phyloP scores from a whole-genome alignment of 2,329 filamentous ascomycete genomes.

The Cladosporium velox region DNA sequence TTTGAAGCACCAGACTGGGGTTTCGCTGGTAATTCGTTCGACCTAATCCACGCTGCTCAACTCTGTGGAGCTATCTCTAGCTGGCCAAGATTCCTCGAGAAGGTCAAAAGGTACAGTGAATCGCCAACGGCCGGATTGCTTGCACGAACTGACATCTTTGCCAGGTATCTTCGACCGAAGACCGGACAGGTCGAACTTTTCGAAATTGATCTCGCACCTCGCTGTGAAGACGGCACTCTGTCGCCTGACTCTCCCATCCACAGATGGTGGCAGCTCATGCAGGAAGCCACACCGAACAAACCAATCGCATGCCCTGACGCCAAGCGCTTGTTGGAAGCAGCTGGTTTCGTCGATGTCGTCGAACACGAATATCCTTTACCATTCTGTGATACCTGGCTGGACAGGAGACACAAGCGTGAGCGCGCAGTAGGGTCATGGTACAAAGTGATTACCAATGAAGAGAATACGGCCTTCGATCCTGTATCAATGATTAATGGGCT shows the following conservation, averaged over 20 bases:
- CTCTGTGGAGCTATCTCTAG: conserved; percentile 74
- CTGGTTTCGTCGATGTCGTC: conserved; percentile 76
- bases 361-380: conserved; percentile 69
- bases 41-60: conserved; percentile 81
- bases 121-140: too few species aligned
- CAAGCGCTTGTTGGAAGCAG: conserved; percentile 61
- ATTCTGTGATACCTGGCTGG: conserved; percentile 60
- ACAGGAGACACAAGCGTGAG: conserved; percentile 65
- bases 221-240: conserved; percentile 66
- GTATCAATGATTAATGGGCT: conserved; percentile 30
- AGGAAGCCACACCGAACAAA: conserved; percentile 67
- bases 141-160: conserved; percentile 7
- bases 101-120: conserved; percentile 64
- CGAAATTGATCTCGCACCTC: conserved; percentile 81
- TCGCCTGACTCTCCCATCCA: conserved; percentile 58
- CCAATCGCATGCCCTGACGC: conserved; percentile 68
- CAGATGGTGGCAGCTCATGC: conserved; percentile 70
- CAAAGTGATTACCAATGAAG: conserved; percentile 71
- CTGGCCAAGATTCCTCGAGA: conserved; percentile 57
- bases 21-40: conserved; percentile 67
- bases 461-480: conserved; percentile 64
- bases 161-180: conserved; percentile 71
- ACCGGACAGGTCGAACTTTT: conserved; percentile 78
- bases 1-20: conserved; percentile 80
- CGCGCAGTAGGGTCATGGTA: conserved; percentile 67